Evolutionary conservation across 2,329 filamentous ascomycete species (phyloP), one percentile per base, ranked within the genome.

Genomic region (Cercospora berteroae): DNA sequence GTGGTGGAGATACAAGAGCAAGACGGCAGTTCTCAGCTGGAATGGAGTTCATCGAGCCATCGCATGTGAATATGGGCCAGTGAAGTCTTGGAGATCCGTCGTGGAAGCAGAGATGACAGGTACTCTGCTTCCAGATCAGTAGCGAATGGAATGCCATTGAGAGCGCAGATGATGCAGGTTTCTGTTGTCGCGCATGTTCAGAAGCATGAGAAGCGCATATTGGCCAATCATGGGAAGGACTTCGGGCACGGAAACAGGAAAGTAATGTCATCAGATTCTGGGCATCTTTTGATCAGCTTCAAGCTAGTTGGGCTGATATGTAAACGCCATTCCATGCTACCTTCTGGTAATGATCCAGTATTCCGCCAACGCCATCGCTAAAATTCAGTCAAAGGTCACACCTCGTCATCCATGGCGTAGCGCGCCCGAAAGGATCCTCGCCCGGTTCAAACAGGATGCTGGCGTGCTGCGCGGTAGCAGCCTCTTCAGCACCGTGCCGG

Each of bases 311-410:
- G 4, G 9, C 27, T 36, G 31, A n/a, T 20, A 12, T 20, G 25
- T 2, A 18, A 61, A 61, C 59, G 33, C 59, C 25, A 33, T 31
- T 16, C 23, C 27, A 61, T 50, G 39, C 59, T 31, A 50, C 10
- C 7, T 16, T 60, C 31, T 18, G 33, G n/a, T 39, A 18, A 33
- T 42, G 31, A 44, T n/a, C 18, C 56, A 36, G 58, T 36, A 36
- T 20, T 27, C 68, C 66, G 36, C 70, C 70, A 70, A 60, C 70
- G 69, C 70, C 70, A 57, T 66, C 70, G 70, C 70, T 72, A 69
- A 72, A 58, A 42, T n/a, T 58, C 57, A 66, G 48, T 29, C 12
- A 60, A 55, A 27, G 23, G 13, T 2, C 48, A 55, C 48, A 8
- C 31, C 50, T 27, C 31, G n/a, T 44, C 60, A n/a, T 3, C 48